phyloP scores from a whole-genome alignment of 2,329 filamentous ascomycete genomes.

The Cordyceps cicadae region DNA sequence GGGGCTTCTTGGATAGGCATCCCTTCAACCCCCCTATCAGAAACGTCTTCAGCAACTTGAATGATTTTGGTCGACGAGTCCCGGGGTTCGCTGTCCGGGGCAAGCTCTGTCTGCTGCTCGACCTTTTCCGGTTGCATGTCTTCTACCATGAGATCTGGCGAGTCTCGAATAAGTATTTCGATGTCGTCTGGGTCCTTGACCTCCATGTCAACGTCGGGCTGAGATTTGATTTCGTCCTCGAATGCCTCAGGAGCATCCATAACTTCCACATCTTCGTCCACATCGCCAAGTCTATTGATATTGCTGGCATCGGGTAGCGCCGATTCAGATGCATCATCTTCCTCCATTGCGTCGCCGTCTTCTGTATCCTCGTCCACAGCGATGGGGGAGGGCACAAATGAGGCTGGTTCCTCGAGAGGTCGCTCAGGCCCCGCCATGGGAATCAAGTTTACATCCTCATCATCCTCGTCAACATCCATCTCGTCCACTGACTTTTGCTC shows the following conservation, averaged over 20 bases:
- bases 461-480: conserved; percentile 7
- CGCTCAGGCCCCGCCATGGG: not conserved
- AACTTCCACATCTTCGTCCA: not conserved
- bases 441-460: not conserved
- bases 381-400: not conserved
- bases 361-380: not conserved
- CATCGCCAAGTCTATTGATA: not conserved
- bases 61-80: not conserved
- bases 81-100: not conserved
- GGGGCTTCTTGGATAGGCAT: not conserved
- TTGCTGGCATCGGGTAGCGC: not conserved
- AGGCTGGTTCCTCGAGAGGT: not conserved
- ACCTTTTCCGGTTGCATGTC: not conserved
- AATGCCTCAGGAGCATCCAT: not conserved
- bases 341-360: not conserved
- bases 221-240: not conserved
- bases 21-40: not conserved
- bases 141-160: not conserved
- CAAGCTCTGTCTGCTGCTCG: not conserved
- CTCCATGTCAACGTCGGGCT: conserved; percentile 7
- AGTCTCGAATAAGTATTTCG: not conserved
- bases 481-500: not conserved
- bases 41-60: not conserved
- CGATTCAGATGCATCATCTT: not conserved
- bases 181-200: conserved; percentile 1